Evolutionary conservation across 441 rosid species (phyloP).

Genomic region (Brassica balearica): DNA sequence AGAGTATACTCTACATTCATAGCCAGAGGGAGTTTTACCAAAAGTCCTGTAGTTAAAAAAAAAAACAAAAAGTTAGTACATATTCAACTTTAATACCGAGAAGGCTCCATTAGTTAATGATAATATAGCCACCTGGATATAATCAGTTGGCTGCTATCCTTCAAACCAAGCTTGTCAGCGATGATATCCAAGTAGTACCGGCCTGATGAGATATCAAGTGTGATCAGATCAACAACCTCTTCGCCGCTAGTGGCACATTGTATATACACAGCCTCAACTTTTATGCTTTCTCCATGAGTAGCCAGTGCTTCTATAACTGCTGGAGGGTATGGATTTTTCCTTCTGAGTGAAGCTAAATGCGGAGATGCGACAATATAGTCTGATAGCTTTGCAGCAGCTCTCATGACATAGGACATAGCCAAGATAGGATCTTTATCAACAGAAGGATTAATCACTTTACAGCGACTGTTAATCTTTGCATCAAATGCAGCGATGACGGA

Average conservation of each 20-base stretch:
- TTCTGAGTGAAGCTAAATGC: conserved; percentile 56
- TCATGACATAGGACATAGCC: conserved; percentile 59
- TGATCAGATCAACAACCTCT: conserved; percentile 54
- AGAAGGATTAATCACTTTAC: conserved; percentile 64
- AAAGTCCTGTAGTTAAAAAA: conserved; percentile 46
- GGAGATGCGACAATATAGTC: conserved; percentile 50
- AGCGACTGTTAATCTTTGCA: conserved; percentile 58
- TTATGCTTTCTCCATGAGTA: conserved; percentile 43
- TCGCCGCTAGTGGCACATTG: conserved; percentile 49
- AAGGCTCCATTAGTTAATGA: neutral
- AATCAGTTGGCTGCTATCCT: conserved; percentile 61
- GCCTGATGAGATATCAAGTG: conserved; percentile 52
- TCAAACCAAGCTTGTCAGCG: conserved; percentile 64
- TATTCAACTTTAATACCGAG: neutral
- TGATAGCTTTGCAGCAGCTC: conserved; percentile 64
- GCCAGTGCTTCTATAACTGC: conserved; percentile 48
- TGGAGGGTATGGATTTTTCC: conserved; percentile 57
- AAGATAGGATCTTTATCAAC: conserved; percentile 63
- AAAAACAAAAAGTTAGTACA: neutral
- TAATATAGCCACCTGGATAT: conserved; percentile 67
- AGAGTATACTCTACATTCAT: conserved; percentile 74
- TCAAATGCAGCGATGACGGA: conserved; percentile 68
- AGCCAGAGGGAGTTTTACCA: conserved; percentile 49
- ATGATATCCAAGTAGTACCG: conserved; percentile 75
- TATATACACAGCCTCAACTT: conserved; percentile 53